Base-by-base conservation (phyloP, 768 basidiomycete species). In the Kwoniella botswanensis region DNA sequence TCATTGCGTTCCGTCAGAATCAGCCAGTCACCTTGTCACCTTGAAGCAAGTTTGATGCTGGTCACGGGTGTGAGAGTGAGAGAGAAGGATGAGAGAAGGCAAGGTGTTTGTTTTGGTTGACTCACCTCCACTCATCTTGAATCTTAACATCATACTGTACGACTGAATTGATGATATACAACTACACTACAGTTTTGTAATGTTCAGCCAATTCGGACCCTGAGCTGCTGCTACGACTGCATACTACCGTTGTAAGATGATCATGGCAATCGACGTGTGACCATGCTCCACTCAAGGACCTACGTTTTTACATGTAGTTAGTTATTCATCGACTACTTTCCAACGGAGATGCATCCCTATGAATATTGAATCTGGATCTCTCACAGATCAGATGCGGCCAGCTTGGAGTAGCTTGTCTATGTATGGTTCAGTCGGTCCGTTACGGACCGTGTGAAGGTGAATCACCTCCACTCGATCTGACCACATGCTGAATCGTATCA, bases 381-480 rank as follows among this genome's bases (percentile, higher is more conserved):
- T 35, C 35, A 35, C 35, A 35, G 46, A 4, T 18, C 3, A 50
- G 18, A 50, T 15, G 46, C 10, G 17, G 12, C 13, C 12, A 15
- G 12, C 13, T 18, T 46, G 44, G 2, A 4, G 46, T 50, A 50
- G 12, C 46, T 18, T 15, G 46, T 50, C 54, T 35, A 55, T 24
- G 3, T 35, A 55, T 24, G 3, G 4, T 59, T 6, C 15, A 50
- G 57, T 56, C 65, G 65, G 65, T 13, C 65, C 65, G 65, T 58
- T 22, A 66, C 65, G 65, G 65, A 57, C 65, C 65, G 65, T 42
- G n/a, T 46, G 3, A 18, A 52, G 21, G 35, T 10, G 13, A 15
- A 15, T 55, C 21, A 59, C 57, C 43, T 63, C 46, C 61, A 63
- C 61, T 63, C n/a, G 9, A 11, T 15, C 43, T 10, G n/a, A 50